Conservation (phyloP, 1,284 basidiomycete species). For the Pascua guehoae region DNA sequence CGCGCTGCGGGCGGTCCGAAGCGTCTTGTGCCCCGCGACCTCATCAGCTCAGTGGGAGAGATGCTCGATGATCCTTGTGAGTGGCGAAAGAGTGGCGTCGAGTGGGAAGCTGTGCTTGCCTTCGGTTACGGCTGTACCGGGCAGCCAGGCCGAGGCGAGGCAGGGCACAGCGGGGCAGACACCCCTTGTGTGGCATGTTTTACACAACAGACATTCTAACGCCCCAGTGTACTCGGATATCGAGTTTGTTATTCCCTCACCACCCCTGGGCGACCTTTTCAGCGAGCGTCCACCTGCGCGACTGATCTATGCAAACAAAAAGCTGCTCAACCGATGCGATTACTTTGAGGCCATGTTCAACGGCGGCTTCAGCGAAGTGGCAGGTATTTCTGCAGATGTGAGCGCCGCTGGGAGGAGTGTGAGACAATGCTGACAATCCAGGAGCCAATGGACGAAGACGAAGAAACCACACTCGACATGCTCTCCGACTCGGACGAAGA, state of each 20-base stretch:
- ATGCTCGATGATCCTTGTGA: slow-evolving; percentile 65
- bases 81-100: slow-evolving; percentile 6
- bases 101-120: not conserved
- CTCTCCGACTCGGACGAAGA: slow-evolving; percentile 47
- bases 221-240: slow-evolving; percentile 68
- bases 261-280: slow-evolving; percentile 1
- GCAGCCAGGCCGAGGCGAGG: too few relatives aligned
- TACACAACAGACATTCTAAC: not conserved
- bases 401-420: not conserved
- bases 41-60: slow-evolving; percentile 60
- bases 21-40: slow-evolving; percentile 40
- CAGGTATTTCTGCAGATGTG: slow-evolving; percentile 29
- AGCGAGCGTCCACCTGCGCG: slow-evolving; percentile 2
- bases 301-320: slow-evolving; percentile 57
- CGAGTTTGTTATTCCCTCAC: slow-evolving; percentile 64
- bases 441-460: slow-evolving; percentile 24
- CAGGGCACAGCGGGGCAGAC: too few relatives aligned
- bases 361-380: slow-evolving; percentile 42
- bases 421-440: not conserved
- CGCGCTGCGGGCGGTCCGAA: slow-evolving; percentile 38
- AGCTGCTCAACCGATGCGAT: slow-evolving; percentile 65
- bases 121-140: not conserved
- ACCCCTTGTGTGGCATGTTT: too few relatives aligned
- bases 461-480: slow-evolving; percentile 30
- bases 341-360: slow-evolving; percentile 61